phyloP scores from a whole-genome alignment of 176 grass and related monocot genomes.

The maize (Zea mays) region DNA sequence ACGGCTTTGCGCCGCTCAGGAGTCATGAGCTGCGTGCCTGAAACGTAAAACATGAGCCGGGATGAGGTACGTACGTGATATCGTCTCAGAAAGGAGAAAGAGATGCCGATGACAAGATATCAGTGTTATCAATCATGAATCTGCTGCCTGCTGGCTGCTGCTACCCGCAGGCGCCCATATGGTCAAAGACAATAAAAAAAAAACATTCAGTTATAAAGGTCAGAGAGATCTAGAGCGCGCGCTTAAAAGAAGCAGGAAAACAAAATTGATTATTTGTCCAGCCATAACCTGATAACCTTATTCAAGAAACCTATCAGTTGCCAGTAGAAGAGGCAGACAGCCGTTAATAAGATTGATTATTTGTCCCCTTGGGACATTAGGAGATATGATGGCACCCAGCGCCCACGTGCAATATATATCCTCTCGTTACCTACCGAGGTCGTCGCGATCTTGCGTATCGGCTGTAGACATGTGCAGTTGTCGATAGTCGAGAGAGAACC shows the following conservation, averaged over 20 bases:
- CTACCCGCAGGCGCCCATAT: not conserved
- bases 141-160: not conserved
- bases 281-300: not conserved
- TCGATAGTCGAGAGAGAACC: not conserved
- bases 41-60: constrained; percentile 12
- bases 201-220: not conserved
- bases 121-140: constrained; percentile 1
- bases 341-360: not conserved
- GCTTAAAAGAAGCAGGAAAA: constrained; percentile 5
- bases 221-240: not conserved
- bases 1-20: constrained; percentile 81
- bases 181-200: constrained; percentile 5
- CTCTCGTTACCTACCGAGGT: not conserved
- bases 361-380: not conserved
- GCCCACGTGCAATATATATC: constrained; percentile 19
- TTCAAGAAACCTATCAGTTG: constrained; percentile 1
- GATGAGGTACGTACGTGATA: constrained; percentile 1
- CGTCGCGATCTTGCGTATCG: not conserved
- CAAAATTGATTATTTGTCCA: too few relatives aligned
- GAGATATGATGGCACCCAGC: constrained; percentile 23
- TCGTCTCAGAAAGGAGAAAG: not conserved
- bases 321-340: not conserved
- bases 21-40: constrained; percentile 94
- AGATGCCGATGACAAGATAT: not conserved
- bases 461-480: constrained; percentile 10